Percentiles rank a stretch among this genome's conserved stretches.
These are phyloP conservation scores for Lachancea lanzarotensis DNA, from an alignment of 805 yeast species.

Conservation along the genomic window DNA sequence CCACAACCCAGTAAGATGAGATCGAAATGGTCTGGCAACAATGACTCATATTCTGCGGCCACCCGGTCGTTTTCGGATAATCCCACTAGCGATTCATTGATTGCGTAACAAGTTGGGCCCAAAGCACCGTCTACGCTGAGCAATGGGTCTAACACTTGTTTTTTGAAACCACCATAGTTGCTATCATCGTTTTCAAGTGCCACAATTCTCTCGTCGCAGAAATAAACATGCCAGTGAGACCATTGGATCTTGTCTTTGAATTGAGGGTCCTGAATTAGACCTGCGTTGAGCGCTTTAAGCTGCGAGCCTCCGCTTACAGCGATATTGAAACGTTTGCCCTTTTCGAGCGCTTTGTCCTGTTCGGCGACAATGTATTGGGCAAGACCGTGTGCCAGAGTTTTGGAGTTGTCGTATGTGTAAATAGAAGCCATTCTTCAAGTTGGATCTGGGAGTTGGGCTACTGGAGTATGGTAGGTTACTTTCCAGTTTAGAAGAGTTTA, in stretches of 20 bases:
- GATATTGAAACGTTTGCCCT: conserved; percentile 48
- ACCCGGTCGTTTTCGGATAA: conserved; percentile 46
- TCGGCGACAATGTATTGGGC: conserved; percentile 54
- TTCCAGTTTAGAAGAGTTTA: no score
- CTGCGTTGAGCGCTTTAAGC: conserved; percentile 59
- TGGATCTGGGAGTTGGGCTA: no score
- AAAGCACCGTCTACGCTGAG: conserved; percentile 32
- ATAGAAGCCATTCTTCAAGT: conserved; percentile 31
- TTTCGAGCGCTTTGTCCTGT: conserved; percentile 54
- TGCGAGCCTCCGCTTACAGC: conserved; percentile 92
- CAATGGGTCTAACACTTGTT: conserved; percentile 48
- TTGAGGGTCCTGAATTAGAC: conserved; percentile 53
- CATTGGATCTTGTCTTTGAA: conserved; percentile 47
- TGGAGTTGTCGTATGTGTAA: conserved; percentile 42
- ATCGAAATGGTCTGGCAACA: conserved; percentile 52
- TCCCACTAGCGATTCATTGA: conserved; percentile 55
- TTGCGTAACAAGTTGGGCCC: conserved; percentile 58
- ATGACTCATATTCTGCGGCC: conserved; percentile 56
- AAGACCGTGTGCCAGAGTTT: conserved; percentile 57
- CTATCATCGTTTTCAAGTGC: conserved; percentile 78
- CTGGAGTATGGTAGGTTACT: no score
- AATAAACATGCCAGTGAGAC: conserved; percentile 73
- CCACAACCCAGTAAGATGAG: conserved; percentile 82
- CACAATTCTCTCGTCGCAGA: conserved; percentile 88
- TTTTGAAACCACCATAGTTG: conserved; percentile 73